Conservation (phyloP, 352 stramenopile genomes). For the Thalassiosira hispida region DNA sequence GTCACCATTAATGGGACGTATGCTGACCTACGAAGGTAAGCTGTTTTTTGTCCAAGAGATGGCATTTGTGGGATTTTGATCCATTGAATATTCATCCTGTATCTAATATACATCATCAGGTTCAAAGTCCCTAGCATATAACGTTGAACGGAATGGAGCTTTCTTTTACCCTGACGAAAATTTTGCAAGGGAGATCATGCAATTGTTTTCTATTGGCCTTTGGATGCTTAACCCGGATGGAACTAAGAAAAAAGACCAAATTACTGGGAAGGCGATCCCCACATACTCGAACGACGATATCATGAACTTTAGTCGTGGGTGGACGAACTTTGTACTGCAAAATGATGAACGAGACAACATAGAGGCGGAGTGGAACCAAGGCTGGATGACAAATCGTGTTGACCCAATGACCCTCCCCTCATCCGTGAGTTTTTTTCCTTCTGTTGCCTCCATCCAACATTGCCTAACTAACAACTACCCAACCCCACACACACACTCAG, state of each 20-base stretch:
- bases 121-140: conserved; percentile 42
- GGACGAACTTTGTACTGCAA: conserved; percentile 56
- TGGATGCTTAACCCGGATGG: conserved; percentile 65
- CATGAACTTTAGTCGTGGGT: conserved; percentile 59
- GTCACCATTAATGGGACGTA: conserved; percentile 67
- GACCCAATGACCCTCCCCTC: conserved; percentile 62
- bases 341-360: conserved; percentile 39
- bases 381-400: conserved; percentile 51
- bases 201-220: conserved; percentile 75
- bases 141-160: conserved; percentile 37
- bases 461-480: no score
- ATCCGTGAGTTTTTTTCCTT: no score
- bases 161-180: conserved; percentile 49
- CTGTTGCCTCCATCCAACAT: no score
- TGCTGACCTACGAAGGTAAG: conserved; percentile 64
- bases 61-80: no score
- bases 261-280: conserved; percentile 37
- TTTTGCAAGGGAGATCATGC: conserved; percentile 57
- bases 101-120: not conserved
- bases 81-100: conserved; percentile 6
- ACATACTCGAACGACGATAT: conserved; percentile 77
- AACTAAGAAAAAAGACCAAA: conserved; percentile 55
- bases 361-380: conserved; percentile 16
- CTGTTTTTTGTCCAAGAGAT: not conserved
- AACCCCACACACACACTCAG: no score